Evolutionary conservation across 208 protist genomes (phyloP), one percentile per base, ranked within the genome.

Genomic region (Porcisia hertigi): DNA sequence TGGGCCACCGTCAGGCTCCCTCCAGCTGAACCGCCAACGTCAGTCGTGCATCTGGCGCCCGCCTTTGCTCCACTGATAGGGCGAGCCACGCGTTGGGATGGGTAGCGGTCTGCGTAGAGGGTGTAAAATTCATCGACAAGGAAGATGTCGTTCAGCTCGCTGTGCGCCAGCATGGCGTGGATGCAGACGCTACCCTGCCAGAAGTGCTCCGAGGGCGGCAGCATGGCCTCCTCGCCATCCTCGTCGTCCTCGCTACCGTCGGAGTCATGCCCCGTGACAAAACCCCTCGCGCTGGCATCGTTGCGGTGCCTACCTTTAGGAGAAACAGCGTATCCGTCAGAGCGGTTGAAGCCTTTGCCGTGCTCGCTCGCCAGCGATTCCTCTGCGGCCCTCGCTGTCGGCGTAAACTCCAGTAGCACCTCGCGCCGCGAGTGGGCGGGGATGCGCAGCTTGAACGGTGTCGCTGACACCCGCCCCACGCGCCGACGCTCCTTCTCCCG

Each of bases 121-220:
- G 86, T 76, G 87, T 98, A 98, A 76, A 96, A 98, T 69, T 96
- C 94, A 69, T 96, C 91, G 54, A 98, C 89, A 54, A 96, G 77
- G 82, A 98, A 98, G 14, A 84, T 62, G 71, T 98, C 92, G 83
- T 98, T 98, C 75, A 92, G 90, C 60, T 82, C 59, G 57, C 79
- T 96, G 47, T 89, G 78, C 18, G 92, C 91, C 18, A 96, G 67
- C 63, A 89, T 82, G 30, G 91, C 85, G 30, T 87, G 81, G 69
- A 98, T 91, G 71, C 94, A 89, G 34, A 96, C 79, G 55, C 90
- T 91, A 76, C 91, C 94, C 58, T 88, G 71, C 91, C 92, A 98
- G 72, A 67, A 78, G 47, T 78, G 60, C 39, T 82, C 78, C 49
- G 66, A 49, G 2, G 78, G 78, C 16, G 69, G 78, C 69, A 82